phyloP scores from a whole-genome alignment of 371 early-diverging fungal species.

The Chytridium lagenaria region DNA sequence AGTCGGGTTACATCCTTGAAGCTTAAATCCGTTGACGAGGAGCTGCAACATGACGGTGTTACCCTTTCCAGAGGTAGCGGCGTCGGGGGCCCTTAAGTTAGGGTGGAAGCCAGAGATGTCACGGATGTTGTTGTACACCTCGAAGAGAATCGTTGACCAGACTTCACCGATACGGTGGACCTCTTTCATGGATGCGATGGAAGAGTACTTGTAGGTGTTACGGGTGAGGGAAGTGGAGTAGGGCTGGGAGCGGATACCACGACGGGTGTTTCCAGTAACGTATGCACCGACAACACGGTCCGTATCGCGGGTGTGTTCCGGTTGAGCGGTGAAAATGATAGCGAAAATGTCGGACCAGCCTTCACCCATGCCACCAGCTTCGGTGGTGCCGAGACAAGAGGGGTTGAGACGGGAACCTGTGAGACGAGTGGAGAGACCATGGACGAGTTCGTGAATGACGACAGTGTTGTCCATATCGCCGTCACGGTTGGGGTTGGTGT shows the following conservation, averaged over 20 bases:
- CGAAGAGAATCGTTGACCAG: conserved; percentile 69
- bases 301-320: not conserved
- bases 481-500: conserved; percentile 77
- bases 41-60: conserved; percentile 21
- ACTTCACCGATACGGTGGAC: conserved; percentile 52
- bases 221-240: conserved; percentile 4
- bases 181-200: conserved; percentile 14
- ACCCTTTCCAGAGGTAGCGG: conserved; percentile 57
- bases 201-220: conserved; percentile 22
- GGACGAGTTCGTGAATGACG: conserved; percentile 68
- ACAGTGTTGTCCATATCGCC: conserved; percentile 92
- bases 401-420: conserved; percentile 91
- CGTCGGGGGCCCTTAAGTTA: conserved; percentile 37
- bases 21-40: conserved; percentile 37
- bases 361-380: conserved; percentile 78
- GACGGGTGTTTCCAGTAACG: not conserved
- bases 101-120: conserved; percentile 73
- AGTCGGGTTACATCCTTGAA: conserved; percentile 49
- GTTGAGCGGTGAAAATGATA: conserved; percentile 58
- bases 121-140: conserved; percentile 84
- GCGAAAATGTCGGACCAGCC: conserved; percentile 96
- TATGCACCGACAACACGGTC: not conserved
- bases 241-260: not conserved
- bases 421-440: conserved; percentile 87
- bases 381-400: conserved; percentile 60